Evolutionary conservation across 2,329 filamentous ascomycete genomes (phyloP), one percentile per base, ranked within the genome.

Genomic region (Monilinia laxa): DNA sequence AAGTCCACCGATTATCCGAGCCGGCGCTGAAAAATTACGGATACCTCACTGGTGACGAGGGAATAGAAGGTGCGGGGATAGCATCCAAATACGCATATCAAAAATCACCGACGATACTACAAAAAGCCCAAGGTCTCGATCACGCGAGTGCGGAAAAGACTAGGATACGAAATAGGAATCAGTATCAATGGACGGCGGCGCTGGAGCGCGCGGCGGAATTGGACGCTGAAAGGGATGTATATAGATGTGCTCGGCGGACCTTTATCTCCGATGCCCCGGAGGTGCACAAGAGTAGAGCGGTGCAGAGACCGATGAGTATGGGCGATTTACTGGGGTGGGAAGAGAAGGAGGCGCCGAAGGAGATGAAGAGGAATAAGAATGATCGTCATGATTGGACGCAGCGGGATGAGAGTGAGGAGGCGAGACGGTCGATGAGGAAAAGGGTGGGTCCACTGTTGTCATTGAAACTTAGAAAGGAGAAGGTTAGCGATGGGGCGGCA

Each of bases 301-400:
- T 23, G 18, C 38, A 52, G 23, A 42, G 73, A 40, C 72, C 73
- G 9, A 25, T 72, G 28, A 75, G 73, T 47, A 72, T 70, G 16
- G 71, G 71, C 12, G 72, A 74, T 68, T 45, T 25, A n/a, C 18
- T 71, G 3, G 65, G 70, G 25, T 71, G 68, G 68, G 71, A 72
- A 5, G 65, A 71, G 38, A 66, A 68, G n/a, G 70, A 69, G n/a
- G 54, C 45, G 38, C 18, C 45, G 5, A 40, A 58, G 64, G 58
- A 56, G 16, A 40, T 20, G 25, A 65, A 54, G 31, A 56, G 64
- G 51, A 55, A 55, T 20, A 56, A 10, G 35, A 69, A 73, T 53
- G 71, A 75, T 57, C 65, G 72, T 25, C 71, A 72, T 59, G 84
- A 87, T 74, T 88, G 85, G 85, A 83, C 83, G 40, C 85, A 87